Evolutionary conservation across 106 monocot genomes (phyloP).

Genomic region (Dendrobium catenatum): DNA sequence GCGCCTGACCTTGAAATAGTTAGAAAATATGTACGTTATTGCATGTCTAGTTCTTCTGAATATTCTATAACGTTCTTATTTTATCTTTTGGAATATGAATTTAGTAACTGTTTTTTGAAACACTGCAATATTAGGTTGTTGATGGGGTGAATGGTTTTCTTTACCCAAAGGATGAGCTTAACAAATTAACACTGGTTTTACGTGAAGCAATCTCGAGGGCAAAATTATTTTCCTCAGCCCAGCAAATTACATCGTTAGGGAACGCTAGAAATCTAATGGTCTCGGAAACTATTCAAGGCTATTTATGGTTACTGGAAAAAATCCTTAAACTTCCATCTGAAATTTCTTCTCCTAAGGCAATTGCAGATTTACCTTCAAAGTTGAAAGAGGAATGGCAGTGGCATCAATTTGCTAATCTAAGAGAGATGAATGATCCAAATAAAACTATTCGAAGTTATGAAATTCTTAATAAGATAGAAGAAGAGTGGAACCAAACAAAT

Average conservation of each 20-base stretch:
- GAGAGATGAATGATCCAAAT: slow-evolving; percentile 19
- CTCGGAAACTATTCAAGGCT: slow-evolving; percentile 65
- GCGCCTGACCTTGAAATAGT: slow-evolving; percentile 83
- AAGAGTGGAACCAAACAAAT: slow-evolving; percentile 37
- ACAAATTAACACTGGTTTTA: slow-evolving; percentile 43
- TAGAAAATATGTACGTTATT: slow-evolving; percentile 67
- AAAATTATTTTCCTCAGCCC: slow-evolving; percentile 38
- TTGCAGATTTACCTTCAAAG: slow-evolving; percentile 39
- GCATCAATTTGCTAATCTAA: slow-evolving; percentile 48
- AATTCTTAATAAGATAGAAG: slow-evolving; percentile 56
- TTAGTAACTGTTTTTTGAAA: background rate
- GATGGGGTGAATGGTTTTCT: slow-evolving; percentile 66
- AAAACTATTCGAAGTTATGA: slow-evolving; percentile 14
- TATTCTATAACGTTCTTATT: background rate
- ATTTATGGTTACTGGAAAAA: slow-evolving; percentile 65
- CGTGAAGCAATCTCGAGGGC: slow-evolving; percentile 45
- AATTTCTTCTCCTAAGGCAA: slow-evolving; percentile 37
- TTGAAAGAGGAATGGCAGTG: slow-evolving; percentile 78
- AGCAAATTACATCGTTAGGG: slow-evolving; percentile 41
- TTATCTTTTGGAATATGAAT: slow-evolving; percentile 6
- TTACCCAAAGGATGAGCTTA: slow-evolving; percentile 60
- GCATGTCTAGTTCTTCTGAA: slow-evolving; percentile 1
- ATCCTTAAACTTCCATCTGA: slow-evolving; percentile 74
- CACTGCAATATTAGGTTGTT: slow-evolving; percentile 40
- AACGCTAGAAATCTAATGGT: slow-evolving; percentile 71